Conservation (phyloP, 352 stramenopile species). For the Phytophthora sojae region DNA sequence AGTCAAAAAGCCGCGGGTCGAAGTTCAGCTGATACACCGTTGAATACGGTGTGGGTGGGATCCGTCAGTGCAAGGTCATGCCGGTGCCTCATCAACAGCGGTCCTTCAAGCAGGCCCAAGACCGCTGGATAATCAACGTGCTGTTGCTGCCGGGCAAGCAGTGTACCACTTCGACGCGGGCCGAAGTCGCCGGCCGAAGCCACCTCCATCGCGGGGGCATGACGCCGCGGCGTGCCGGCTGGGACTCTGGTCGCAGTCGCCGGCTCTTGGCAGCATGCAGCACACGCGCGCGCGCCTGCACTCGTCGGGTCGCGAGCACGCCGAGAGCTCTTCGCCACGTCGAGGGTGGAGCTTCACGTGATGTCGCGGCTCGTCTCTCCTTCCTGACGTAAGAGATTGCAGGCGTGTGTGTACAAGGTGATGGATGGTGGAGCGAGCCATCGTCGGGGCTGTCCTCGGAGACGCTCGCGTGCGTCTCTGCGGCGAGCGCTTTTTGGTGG, state of each 20-base stretch:
- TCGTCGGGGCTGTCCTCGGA: neutral
- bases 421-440: neutral
- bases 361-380: slow-evolving; percentile 14
- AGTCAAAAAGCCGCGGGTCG: neutral
- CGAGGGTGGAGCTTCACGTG: slow-evolving; percentile 15
- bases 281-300: slow-evolving; percentile 24
- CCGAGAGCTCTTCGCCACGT: slow-evolving; percentile 34
- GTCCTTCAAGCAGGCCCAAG: slow-evolving; percentile 15
- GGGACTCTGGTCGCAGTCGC: slow-evolving; percentile 6
- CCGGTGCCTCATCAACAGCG: slow-evolving; percentile 17
- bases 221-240: slow-evolving; percentile 12
- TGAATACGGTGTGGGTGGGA: neutral
- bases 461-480: slow-evolving; percentile 1
- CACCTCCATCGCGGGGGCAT: slow-evolving; percentile 1
- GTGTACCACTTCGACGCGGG: slow-evolving; percentile 27
- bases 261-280: slow-evolving; percentile 12
- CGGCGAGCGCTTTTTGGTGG: slow-evolving; percentile 17
- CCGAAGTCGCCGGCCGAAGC: slow-evolving; percentile 2
- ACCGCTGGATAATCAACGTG: slow-evolving; percentile 1
- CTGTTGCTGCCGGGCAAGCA: neutral
- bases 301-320: slow-evolving; percentile 18
- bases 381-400: neutral
- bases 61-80: neutral
- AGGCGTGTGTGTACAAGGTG: neutral
- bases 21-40: slow-evolving; percentile 5